These are phyloP conservation scores for Saccharomyces pastorianus DNA, from an alignment of 1,139 yeast species.

Conservation along the genomic window DNA sequence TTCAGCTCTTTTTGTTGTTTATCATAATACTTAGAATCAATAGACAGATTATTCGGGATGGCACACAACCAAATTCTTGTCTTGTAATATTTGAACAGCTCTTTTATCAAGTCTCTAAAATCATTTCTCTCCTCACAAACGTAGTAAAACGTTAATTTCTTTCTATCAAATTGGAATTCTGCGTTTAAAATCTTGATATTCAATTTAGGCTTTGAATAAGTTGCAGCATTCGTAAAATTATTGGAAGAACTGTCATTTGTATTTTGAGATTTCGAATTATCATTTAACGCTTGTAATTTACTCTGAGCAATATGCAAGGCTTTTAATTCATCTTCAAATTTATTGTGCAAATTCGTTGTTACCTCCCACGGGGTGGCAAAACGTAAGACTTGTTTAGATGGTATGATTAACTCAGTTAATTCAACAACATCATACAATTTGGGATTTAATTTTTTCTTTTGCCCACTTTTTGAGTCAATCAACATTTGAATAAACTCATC, in stretches of 20 bases:
- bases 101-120: conserved; percentile 86
- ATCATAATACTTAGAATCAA: conserved; percentile 28
- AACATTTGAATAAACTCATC: conserved; percentile 23
- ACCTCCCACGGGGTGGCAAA: conserved; percentile 36
- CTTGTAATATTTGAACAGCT: conserved; percentile 84
- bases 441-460: conserved; percentile 23
- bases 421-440: conserved; percentile 32
- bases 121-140: conserved; percentile 67
- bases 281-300: conserved; percentile 31
- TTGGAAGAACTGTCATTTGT: conserved; percentile 3
- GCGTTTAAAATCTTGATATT: conserved; percentile 56
- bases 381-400: conserved; percentile 67
- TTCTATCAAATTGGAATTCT: conserved; percentile 91
- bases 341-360: conserved; percentile 32
- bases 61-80: conserved; percentile 98
- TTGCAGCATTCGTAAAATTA: neutral
- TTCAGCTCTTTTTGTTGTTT: conserved; percentile 25
- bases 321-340: conserved; percentile 39
- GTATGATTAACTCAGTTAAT: conserved; percentile 31
- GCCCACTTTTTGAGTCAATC: conserved; percentile 21
- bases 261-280: conserved; percentile 11
- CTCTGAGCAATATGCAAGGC: conserved; percentile 38
- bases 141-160: conserved; percentile 88
- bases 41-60: conserved; percentile 38
- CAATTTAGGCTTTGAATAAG: conserved; percentile 10